Conservation (phyloP, 2,329 filamentous ascomycete species). For the Cadophora malorum region DNA sequence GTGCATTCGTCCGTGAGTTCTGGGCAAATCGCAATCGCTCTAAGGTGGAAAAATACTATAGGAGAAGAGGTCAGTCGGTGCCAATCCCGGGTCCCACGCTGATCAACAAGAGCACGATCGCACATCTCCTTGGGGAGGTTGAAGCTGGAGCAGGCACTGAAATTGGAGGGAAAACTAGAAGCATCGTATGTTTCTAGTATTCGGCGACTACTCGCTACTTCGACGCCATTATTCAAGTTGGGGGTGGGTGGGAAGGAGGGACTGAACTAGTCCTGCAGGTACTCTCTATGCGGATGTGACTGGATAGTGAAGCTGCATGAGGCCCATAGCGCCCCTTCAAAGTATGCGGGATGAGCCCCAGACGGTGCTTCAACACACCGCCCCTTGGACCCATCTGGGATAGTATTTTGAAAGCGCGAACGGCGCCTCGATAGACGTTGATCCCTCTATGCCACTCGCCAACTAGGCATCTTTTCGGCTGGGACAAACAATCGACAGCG, state of each 20-base stretch:
- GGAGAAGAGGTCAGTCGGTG: slow-evolving; percentile 30
- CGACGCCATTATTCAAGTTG: slow-evolving; percentile 7
- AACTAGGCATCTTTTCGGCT: not conserved
- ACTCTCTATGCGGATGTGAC: slow-evolving; percentile 8
- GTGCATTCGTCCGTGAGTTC: slow-evolving; percentile 47
- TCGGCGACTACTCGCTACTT: slow-evolving; percentile 2
- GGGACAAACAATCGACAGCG: not conserved
- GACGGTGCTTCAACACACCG: slow-evolving; percentile 7
- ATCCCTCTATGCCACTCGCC: slow-evolving; percentile 4
- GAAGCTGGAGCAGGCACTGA: not conserved
- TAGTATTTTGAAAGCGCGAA: not conserved
- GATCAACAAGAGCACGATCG: not conserved
- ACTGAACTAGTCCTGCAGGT: slow-evolving; percentile 10
- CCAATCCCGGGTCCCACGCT: not conserved
- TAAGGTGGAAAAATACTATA: slow-evolving; percentile 74
- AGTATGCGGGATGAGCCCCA: slow-evolving; percentile 10
- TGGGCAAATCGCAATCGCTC: slow-evolving; percentile 73
- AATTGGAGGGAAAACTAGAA: slow-evolving; percentile 21
- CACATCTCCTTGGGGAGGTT: slow-evolving; percentile 11
- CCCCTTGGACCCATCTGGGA: slow-evolving; percentile 14
- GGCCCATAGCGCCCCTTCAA: slow-evolving; percentile 14
- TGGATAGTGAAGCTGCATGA: slow-evolving; percentile 10
- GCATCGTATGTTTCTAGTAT: slow-evolving; percentile 12
- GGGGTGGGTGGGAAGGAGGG: slow-evolving; percentile 3
- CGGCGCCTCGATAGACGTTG: slow-evolving; percentile 3